phyloP scores from a whole-genome alignment of 805 yeast species.

The Kuraishia capsulata region DNA sequence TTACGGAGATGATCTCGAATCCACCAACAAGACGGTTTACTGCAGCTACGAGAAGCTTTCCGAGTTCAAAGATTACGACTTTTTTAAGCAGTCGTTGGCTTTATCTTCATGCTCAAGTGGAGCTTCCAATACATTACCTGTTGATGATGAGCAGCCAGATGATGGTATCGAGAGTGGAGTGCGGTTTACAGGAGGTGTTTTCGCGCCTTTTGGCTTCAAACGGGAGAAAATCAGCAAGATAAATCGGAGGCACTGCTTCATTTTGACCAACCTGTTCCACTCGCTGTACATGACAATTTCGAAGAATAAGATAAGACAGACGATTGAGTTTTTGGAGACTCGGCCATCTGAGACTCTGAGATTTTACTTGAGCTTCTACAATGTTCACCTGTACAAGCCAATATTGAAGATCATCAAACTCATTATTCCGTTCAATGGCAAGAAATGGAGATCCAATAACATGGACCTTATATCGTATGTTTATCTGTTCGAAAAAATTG shows the following conservation, averaged over 20 bases:
- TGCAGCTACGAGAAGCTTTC: conserved; percentile 21
- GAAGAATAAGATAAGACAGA: conserved; percentile 65
- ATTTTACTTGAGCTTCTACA: conserved; percentile 50
- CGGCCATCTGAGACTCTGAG: conserved; percentile 58
- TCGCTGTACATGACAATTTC: conserved; percentile 46
- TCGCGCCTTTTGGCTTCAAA: conserved; percentile 1
- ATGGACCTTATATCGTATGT: conserved; percentile 91
- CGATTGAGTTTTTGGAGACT: conserved; percentile 49
- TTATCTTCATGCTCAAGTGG: conserved; percentile 6
- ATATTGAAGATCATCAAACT: conserved; percentile 68
- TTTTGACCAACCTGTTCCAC: conserved; percentile 41
- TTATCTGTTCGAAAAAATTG: conserved; percentile 63
- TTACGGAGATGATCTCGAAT: conserved; percentile 1
- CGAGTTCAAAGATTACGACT: conserved; percentile 15
- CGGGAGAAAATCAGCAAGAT: conserved; percentile 11
- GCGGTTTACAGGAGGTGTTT: neutral
- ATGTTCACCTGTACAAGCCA: conserved; percentile 54
- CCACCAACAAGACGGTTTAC: conserved; percentile 11
- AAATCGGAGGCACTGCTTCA: conserved; percentile 33
- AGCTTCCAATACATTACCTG: conserved; percentile 2
- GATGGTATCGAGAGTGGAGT: neutral
- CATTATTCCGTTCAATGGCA: conserved; percentile 82
- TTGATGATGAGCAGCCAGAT: neutral
- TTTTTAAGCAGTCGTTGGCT: conserved; percentile 12
- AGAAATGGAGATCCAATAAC: conserved; percentile 87